Evolutionary conservation across 306 rosid genomes (phyloP).

Genomic region (Abrus precatorius): DNA sequence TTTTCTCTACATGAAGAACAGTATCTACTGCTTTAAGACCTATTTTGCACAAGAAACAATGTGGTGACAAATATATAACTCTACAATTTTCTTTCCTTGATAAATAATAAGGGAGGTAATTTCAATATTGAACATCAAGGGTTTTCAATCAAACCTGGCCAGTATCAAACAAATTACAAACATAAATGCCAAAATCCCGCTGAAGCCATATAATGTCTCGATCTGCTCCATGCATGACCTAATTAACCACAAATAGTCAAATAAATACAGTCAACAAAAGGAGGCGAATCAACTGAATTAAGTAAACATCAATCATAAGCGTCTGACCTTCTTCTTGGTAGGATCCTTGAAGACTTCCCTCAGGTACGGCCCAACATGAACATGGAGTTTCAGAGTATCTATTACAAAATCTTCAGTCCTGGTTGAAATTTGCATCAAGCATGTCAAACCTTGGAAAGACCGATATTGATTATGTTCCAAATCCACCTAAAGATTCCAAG

Average conservation of each 20-base stretch:
- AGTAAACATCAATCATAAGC: slow-evolving; percentile 10
- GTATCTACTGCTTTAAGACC: slow-evolving; percentile 19
- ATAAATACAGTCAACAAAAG: slow-evolving; percentile 39
- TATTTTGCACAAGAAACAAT: slow-evolving; percentile 36
- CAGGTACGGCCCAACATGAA: slow-evolving; percentile 86
- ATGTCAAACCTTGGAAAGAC: slow-evolving; percentile 97
- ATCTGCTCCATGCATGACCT: slow-evolving; percentile 99
- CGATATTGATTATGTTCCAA: slow-evolving; percentile 99
- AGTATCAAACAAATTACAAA: slow-evolving; percentile 95
- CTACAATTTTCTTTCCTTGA: slow-evolving; percentile 28
- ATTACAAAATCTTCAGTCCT: slow-evolving; percentile 94
- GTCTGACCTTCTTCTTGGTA: slow-evolving; percentile 83
- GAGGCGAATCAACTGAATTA: slow-evolving; percentile 13
- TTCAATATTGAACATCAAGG: slow-evolving; percentile 30
- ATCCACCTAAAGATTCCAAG: slow-evolving; percentile 77
- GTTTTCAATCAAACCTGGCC: slow-evolving; percentile 81
- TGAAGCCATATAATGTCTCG: slow-evolving; percentile 93
- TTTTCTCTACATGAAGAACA: slow-evolving; percentile 10
- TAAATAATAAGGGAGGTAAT: not conserved
- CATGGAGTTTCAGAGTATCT: slow-evolving; percentile 86
- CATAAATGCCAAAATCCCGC: slow-evolving; percentile 94
- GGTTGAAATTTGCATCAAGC: slow-evolving; percentile 98
- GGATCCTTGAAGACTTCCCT: slow-evolving; percentile 97
- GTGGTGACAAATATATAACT: slow-evolving; percentile 14
- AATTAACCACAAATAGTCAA: slow-evolving; percentile 43